Evolutionary conservation across 1,139 yeast genomes (phyloP).

Genomic region (Diutina siamensis): DNA sequence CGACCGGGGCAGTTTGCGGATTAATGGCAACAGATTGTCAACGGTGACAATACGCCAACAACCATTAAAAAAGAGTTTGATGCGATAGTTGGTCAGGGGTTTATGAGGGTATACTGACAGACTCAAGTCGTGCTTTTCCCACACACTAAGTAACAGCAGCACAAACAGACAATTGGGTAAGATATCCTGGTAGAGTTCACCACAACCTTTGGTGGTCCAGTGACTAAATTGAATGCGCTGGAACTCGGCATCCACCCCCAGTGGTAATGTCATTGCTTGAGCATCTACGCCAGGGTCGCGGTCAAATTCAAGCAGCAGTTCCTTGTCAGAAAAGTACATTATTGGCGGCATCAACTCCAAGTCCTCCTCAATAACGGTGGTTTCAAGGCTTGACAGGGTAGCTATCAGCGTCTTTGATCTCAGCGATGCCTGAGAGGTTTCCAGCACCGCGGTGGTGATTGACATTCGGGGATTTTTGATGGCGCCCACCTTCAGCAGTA

Average conservation of each 20-base stretch:
- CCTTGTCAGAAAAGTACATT: neutral
- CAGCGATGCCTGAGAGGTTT: neutral
- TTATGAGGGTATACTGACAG: neutral
- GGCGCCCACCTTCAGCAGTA: neutral
- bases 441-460: neutral
- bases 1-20: conserved; percentile 12
- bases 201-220: conserved; percentile 10
- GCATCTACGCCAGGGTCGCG: neutral
- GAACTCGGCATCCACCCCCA: conserved; percentile 1
- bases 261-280: neutral
- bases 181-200: conserved; percentile 38
- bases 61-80: conserved; percentile 43
- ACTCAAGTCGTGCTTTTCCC: conserved; percentile 8
- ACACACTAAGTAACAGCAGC: conserved; percentile 44
- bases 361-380: neutral
- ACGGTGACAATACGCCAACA: conserved; percentile 36
- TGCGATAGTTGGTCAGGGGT: neutral
- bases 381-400: neutral
- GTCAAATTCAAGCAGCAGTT: conserved; percentile 5
- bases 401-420: neutral
- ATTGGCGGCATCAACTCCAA: neutral
- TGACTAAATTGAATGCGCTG: conserved; percentile 2
- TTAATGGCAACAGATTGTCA: conserved; percentile 32
- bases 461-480: neutral
- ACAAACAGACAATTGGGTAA: conserved; percentile 72